Conservation (phyloP, 1,284 basidiomycete species). For the Mycocalia duriaeana region DNA sequence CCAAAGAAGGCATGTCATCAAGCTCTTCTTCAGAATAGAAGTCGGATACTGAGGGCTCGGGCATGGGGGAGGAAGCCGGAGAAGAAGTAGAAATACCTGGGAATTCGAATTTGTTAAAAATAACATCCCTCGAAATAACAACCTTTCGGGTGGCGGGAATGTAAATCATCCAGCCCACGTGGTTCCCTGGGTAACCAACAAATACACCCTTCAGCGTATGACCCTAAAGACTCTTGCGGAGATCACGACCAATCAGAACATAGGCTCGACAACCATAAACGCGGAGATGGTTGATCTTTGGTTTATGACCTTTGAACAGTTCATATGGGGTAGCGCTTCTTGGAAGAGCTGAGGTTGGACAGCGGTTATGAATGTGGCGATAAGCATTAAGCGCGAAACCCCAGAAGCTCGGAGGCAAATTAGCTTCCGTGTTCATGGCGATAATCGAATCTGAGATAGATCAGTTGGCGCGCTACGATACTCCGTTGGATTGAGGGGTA, state of each 20-base stretch:
- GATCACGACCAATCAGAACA: slow-evolving; percentile 21
- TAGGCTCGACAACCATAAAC: slow-evolving; percentile 28
- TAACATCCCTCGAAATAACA: slow-evolving; percentile 17
- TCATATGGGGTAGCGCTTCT: slow-evolving; percentile 7
- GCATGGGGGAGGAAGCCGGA: neutral
- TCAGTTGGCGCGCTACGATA: slow-evolving; percentile 27
- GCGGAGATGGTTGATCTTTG: slow-evolving; percentile 19
- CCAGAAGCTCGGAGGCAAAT: slow-evolving; percentile 24
- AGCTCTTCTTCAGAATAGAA: neutral
- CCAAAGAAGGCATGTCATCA: neutral
- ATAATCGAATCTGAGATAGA: slow-evolving; percentile 17
- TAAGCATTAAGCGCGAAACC: slow-evolving; percentile 16
- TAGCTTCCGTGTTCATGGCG: slow-evolving; percentile 18
- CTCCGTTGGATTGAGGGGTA: slow-evolving; percentile 29
- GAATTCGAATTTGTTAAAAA: slow-evolving; percentile 20
- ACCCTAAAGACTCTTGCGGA: slow-evolving; percentile 17
- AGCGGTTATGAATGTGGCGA: slow-evolving; percentile 21
- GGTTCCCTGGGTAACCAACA: slow-evolving; percentile 23
- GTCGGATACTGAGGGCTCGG: neutral
- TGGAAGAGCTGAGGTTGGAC: slow-evolving; percentile 10
- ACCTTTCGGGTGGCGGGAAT: slow-evolving; percentile 18
- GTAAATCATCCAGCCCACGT: slow-evolving; percentile 25
- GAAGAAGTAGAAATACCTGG: slow-evolving; percentile 7
- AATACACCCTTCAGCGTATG: slow-evolving; percentile 25
- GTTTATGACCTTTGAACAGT: slow-evolving; percentile 13